phyloP scores from a whole-genome alignment of 331 rosid species.

The Prunus yedoensis region DNA sequence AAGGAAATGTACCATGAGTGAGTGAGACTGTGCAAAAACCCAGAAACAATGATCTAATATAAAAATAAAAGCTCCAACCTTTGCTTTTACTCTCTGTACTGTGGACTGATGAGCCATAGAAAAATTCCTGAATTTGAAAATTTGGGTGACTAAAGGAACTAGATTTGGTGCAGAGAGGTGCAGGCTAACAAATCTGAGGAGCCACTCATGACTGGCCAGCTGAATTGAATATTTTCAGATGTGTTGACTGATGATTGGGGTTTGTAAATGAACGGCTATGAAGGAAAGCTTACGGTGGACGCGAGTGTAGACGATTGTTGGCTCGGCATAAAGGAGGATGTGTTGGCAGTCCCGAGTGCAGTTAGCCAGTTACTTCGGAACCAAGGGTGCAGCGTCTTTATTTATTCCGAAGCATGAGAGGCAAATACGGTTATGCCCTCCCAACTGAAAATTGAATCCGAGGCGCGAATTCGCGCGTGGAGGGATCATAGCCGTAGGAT shows the following conservation, averaged over 20 bases:
- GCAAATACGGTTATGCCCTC: slow-evolving; percentile 40
- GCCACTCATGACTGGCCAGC: too few species aligned
- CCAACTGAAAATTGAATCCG: background rate
- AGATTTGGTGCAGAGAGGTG: background rate
- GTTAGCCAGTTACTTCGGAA: slow-evolving; percentile 54
- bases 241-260: too few species aligned
- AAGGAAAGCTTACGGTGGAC: background rate
- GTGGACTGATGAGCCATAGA: slow-evolving; percentile 20
- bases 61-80: slow-evolving; percentile 40
- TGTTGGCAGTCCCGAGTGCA: slow-evolving; percentile 48
- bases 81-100: slow-evolving; percentile 35
- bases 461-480: slow-evolving; percentile 22
- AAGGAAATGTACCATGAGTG: slow-evolving; percentile 23
- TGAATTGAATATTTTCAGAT: too few species aligned
- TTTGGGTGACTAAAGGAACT: background rate
- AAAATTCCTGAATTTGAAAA: slow-evolving; percentile 6
- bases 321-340: slow-evolving; percentile 27
- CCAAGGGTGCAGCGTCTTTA: slow-evolving; percentile 65
- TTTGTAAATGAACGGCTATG: slow-evolving; percentile 16
- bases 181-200: background rate
- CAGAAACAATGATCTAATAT: slow-evolving; percentile 35
- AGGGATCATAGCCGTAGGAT: background rate
- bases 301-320: background rate
- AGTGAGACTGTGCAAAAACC: slow-evolving; percentile 38
- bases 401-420: slow-evolving; percentile 49